These are phyloP conservation scores for Leccinum imitatum DNA, from an alignment of 768 basidiomycete genomes.

Conservation along the genomic window DNA sequence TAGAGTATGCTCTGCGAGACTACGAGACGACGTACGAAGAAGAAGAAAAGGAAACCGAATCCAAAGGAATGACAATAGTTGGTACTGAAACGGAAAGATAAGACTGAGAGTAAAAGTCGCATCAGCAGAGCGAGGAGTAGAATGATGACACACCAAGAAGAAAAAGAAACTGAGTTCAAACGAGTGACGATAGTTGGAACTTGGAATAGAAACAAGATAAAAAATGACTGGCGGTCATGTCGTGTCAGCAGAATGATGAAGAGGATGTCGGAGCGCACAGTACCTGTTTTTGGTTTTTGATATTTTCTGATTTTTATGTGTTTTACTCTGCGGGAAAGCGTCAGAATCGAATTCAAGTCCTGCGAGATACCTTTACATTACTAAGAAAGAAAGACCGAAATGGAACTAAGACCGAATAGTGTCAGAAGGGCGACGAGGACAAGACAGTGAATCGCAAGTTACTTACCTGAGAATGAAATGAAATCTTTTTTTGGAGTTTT, in stretches of 20 bases:
- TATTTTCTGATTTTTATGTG: background rate
- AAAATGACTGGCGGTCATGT: background rate
- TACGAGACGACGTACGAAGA: background rate
- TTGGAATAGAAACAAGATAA: background rate
- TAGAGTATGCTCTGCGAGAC: background rate
- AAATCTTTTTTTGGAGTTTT: too few relatives aligned
- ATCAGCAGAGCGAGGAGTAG: background rate
- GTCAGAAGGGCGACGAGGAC: background rate
- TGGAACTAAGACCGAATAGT: background rate
- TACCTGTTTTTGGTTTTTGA: background rate
- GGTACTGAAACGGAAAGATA: background rate
- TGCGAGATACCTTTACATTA: background rate
- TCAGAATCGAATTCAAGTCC: background rate
- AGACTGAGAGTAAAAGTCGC: background rate
- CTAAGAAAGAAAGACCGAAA: background rate
- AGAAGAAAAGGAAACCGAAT: too few relatives aligned
- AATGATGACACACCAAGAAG: background rate
- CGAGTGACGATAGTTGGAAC: background rate
- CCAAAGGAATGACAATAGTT: too few relatives aligned
- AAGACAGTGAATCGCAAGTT: too few relatives aligned
- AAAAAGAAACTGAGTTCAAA: background rate
- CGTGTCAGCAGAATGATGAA: background rate
- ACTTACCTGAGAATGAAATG: too few relatives aligned
- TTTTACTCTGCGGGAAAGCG: background rate
- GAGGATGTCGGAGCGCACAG: background rate